Percentiles rank a stretch among this genome's conserved stretches.
Evolutionary conservation across 2,329 filamentous ascomycete species (phyloP).

Genomic region (Ascochyta pisi): DNA sequence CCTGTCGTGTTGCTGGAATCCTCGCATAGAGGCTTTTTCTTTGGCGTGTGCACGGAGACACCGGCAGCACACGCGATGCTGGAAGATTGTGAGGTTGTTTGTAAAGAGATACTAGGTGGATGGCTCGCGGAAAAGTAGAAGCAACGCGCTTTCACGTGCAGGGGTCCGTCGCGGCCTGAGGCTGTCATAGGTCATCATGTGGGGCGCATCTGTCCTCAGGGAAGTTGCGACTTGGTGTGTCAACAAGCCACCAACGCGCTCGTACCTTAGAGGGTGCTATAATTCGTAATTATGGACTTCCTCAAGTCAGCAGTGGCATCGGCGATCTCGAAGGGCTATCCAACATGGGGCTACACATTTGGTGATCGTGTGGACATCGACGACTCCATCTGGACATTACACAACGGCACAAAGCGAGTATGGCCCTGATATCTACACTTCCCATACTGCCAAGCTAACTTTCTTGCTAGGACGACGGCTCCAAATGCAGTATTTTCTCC

Average conservation of each 20-base stretch:
- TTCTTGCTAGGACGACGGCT: conserved; percentile 79
- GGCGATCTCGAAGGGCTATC: conserved; percentile 86
- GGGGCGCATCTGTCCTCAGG: conserved; percentile 28
- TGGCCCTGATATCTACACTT: conserved; percentile 32
- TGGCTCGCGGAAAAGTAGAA: not conserved
- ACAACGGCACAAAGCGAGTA: conserved; percentile 92
- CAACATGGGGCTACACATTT: conserved; percentile 89
- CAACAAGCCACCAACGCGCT: conserved; percentile 6
- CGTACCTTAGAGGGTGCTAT: not conserved
- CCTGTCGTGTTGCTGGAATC: not conserved
- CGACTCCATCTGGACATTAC: conserved; percentile 93
- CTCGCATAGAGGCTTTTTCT: not conserved
- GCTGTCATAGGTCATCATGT: conserved; percentile 12
- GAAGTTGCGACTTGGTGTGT: conserved; percentile 10
- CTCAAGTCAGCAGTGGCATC: conserved; percentile 97
- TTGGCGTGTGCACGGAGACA: not conserved
- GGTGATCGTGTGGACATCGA: conserved; percentile 92
- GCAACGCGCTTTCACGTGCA: conserved; percentile 24
- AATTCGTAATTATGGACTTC: conserved; percentile 78
- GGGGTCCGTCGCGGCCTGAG: conserved; percentile 9
- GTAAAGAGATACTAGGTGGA: too few species aligned
- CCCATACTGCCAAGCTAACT: conserved; percentile 28
- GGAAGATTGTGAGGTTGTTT: too few species aligned
- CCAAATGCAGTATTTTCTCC: conserved; percentile 93
- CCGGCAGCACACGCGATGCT: too few species aligned